phyloP scores from a whole-genome alignment of 176 grass and related monocot genomes.

The Carex littledalei region DNA sequence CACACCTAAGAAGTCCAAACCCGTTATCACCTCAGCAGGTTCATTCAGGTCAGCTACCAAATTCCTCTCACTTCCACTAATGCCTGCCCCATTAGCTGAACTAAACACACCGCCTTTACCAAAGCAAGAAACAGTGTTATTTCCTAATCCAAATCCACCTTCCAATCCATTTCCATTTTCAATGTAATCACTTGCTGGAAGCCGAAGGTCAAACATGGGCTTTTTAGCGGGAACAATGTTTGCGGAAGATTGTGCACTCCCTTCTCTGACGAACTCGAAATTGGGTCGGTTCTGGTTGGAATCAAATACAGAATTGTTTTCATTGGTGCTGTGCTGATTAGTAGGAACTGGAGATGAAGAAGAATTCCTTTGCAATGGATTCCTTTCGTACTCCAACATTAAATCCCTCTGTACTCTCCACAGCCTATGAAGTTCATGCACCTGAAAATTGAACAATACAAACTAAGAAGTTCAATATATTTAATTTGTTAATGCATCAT shows the following conservation, averaged over 20 bases:
- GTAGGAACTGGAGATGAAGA: slow-evolving; percentile 48
- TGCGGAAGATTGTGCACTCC: slow-evolving; percentile 63
- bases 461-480: neutral
- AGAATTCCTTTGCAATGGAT: slow-evolving; percentile 60
- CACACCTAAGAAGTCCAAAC: slow-evolving; percentile 39
- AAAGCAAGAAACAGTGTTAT: slow-evolving; percentile 1
- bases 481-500: neutral
- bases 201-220: slow-evolving; percentile 51
- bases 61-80: neutral
- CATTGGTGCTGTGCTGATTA: slow-evolving; percentile 18
- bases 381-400: slow-evolving; percentile 52
- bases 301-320: slow-evolving; percentile 19
- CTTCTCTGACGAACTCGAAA: slow-evolving; percentile 67
- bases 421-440: slow-evolving; percentile 94
- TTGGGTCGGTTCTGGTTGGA: slow-evolving; percentile 34
- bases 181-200: slow-evolving; percentile 49
- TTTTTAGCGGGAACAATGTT: slow-evolving; percentile 40
- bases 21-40: slow-evolving; percentile 36
- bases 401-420: slow-evolving; percentile 80
- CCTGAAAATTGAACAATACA: slow-evolving; percentile 38
- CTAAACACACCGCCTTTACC: neutral
- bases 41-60: slow-evolving; percentile 57
- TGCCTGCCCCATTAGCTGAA: neutral
- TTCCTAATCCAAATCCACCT: slow-evolving; percentile 15
- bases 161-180: slow-evolving; percentile 44